These are phyloP conservation scores for Pholiota adiposa DNA, from an alignment of 1,284 basidiomycete genomes.

Conservation along the genomic window DNA sequence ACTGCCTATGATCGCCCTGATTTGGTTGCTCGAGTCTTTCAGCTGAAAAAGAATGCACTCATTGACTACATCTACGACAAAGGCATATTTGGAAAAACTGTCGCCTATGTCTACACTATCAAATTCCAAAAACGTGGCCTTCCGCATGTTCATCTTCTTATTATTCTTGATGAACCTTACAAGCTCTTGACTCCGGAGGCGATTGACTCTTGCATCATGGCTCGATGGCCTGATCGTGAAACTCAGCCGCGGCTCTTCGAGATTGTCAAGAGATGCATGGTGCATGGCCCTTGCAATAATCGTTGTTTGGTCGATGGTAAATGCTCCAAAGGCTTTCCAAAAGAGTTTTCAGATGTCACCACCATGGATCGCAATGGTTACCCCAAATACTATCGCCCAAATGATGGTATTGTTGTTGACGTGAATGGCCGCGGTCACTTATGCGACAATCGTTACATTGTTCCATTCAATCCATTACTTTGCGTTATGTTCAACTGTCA, in stretches of 20 bases:
- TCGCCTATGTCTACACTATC: slow-evolving; percentile 46
- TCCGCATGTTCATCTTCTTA: slow-evolving; percentile 49
- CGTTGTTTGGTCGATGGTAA: slow-evolving; percentile 44
- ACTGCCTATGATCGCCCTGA: slow-evolving; percentile 47
- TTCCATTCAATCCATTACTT: slow-evolving; percentile 42
- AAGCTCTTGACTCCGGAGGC: slow-evolving; percentile 37
- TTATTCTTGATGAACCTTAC: slow-evolving; percentile 37
- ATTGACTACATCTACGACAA: slow-evolving; percentile 40
- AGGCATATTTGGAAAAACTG: slow-evolving; percentile 36
- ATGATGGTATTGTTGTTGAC: slow-evolving; percentile 26
- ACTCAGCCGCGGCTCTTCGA: slow-evolving; percentile 42
- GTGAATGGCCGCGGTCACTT: background rate
- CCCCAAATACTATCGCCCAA: slow-evolving; percentile 35
- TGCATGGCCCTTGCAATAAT: slow-evolving; percentile 50
- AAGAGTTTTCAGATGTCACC: slow-evolving; percentile 38
- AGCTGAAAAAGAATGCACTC: slow-evolving; percentile 43
- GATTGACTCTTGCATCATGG: slow-evolving; percentile 45
- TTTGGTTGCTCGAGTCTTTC: slow-evolving; percentile 48
- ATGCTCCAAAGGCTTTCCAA: slow-evolving; percentile 48
- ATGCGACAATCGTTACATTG: slow-evolving; percentile 38
- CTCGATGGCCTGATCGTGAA: slow-evolving; percentile 43
- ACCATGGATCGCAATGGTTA: slow-evolving; percentile 40
- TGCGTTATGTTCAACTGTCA: slow-evolving; percentile 43
- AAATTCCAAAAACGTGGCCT: slow-evolving; percentile 57
- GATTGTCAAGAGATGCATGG: slow-evolving; percentile 39